phyloP scores from a whole-genome alignment of 2,329 filamentous ascomycete species.

The Chrysosporium queenslandicum region DNA sequence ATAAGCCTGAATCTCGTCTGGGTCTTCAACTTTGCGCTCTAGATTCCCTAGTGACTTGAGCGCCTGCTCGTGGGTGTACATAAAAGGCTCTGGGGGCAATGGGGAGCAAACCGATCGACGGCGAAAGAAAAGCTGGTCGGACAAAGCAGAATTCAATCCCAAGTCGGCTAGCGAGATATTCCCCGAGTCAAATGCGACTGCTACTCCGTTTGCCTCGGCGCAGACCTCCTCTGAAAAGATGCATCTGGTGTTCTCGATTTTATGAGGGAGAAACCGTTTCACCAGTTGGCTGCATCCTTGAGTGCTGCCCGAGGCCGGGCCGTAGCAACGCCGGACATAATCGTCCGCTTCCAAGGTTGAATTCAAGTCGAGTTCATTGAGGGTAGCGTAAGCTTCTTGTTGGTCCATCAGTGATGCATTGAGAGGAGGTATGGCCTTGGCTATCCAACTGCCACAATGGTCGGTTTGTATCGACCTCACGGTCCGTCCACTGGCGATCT shows the following conservation, averaged over 20 bases:
- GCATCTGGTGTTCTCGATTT: slow-evolving; percentile 1
- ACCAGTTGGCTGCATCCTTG: not conserved
- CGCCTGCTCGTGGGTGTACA: slow-evolving; percentile 3
- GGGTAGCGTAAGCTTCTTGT: not conserved
- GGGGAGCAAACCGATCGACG: slow-evolving; percentile 5
- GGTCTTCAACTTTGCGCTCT: not conserved
- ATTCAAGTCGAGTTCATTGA: slow-evolving; percentile 5
- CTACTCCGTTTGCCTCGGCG: not conserved
- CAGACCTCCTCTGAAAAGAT: slow-evolving; percentile 5
- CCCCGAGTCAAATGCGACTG: not conserved
- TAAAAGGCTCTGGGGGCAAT: not conserved
- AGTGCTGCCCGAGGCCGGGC: not conserved
- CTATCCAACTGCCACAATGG: slow-evolving; percentile 1
- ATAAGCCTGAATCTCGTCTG: slow-evolving; percentile 3
- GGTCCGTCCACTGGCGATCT: slow-evolving; percentile 4
- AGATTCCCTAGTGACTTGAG: not conserved
- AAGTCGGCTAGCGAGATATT: slow-evolving; percentile 5
- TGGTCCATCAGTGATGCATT: slow-evolving; percentile 1
- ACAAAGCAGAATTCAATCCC: slow-evolving; percentile 1
- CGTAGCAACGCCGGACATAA: slow-evolving; percentile 6
- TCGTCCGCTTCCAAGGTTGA: slow-evolving; percentile 4
- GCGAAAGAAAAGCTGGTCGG: slow-evolving; percentile 1
- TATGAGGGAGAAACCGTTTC: not conserved
- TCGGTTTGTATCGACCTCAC: slow-evolving; percentile 3
- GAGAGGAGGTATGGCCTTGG: not conserved